Evolutionary conservation across 495 filamentous ascomycete genomes (phyloP).

Genomic region (Delitschia confertaspora): DNA sequence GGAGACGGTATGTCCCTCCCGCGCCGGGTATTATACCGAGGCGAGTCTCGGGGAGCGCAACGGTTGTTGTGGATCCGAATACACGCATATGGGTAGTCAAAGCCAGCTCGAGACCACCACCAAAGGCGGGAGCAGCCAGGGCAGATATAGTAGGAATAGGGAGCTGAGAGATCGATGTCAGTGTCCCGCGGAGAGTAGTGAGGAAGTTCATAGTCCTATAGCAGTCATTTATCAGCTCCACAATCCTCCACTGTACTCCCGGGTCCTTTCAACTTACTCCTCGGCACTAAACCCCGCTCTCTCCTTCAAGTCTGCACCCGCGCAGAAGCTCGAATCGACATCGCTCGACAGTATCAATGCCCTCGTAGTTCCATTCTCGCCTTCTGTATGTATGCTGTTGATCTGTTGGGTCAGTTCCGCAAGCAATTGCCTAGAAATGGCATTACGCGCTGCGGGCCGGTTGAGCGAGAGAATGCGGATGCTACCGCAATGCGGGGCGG

Average conservation of each 20-base stretch:
- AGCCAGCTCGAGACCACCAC: conserved; percentile 86
- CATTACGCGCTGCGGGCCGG: conserved; percentile 75
- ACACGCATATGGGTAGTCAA: conserved; percentile 80
- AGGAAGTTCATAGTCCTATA: conserved; percentile 69
- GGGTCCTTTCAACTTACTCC: conserved; percentile 44
- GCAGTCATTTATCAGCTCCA: background rate
- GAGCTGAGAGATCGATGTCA: conserved; percentile 57
- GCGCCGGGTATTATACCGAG: conserved; percentile 92
- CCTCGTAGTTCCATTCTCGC: conserved; percentile 55
- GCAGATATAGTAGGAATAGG: conserved; percentile 85
- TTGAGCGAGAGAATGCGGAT: conserved; percentile 85
- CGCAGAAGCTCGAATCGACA: conserved; percentile 75
- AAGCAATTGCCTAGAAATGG: conserved; percentile 73
- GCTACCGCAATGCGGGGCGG: conserved; percentile 70
- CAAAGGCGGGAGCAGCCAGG: conserved; percentile 70
- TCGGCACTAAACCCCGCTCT: conserved; percentile 60
- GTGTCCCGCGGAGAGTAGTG: conserved; percentile 57
- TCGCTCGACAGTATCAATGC: conserved; percentile 72
- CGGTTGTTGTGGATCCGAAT: conserved; percentile 58
- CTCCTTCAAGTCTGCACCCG: conserved; percentile 91
- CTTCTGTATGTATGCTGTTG: conserved; percentile 57
- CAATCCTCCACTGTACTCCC: background rate
- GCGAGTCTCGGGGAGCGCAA: conserved; percentile 83
- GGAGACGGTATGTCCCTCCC: conserved; percentile 82
- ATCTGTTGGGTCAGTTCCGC: conserved; percentile 60